Evolutionary conservation across 148 eudicot genomes (phyloP), one percentile per base, ranked within the genome.

Genomic region (Camellia granthamiana): DNA sequence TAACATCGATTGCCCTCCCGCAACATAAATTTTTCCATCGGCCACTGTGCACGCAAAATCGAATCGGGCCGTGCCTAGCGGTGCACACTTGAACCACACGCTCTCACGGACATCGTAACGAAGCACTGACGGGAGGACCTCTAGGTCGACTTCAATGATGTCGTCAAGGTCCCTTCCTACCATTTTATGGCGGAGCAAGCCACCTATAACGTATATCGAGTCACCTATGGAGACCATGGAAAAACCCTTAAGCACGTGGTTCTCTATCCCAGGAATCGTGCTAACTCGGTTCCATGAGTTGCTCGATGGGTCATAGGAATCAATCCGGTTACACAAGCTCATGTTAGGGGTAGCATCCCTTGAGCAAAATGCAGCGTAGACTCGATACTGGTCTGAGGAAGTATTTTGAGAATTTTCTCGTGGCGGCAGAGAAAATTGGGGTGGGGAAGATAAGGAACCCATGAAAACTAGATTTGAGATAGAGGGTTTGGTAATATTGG

Each of bases 151-250:
- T 51, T 84, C 51, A 52, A 60, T 12, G 47, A 23, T 19, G 15
- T 69, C 42, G 7, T 71, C 65, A 4, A 47, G 18, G 38, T 63
- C 72, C 0, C 47, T 58, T 6, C 56, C 49, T 0, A 10, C 18
- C 15, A 3, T 5, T 56, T 82, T 82, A 42, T 65, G 56, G 70
- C 83, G 83, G 42, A 79, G 86, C 2, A 81, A 79, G 44, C 88
- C 90, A 0, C 88, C 90, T 1, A 88, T 73, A 4, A 85, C 46
- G 51, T 83, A 88, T 6, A 88, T 80, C 2, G 78, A 64, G 49
- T 81, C 85, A 3, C 77, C 67, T 0, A 85, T 3, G 3, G 86
- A 54, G 43, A 85, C 88, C 85, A 88, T 83, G 13, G 80, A 73
- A 60, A 85, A 88, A n/a, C 75, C 85, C 61, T 74, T 88, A 0